A percentile compares a stretch with the other conserved stretches of the same genome.
phyloP scores from a whole-genome alignment of 2,329 filamentous ascomycete genomes.

The Graphium sp. region DNA sequence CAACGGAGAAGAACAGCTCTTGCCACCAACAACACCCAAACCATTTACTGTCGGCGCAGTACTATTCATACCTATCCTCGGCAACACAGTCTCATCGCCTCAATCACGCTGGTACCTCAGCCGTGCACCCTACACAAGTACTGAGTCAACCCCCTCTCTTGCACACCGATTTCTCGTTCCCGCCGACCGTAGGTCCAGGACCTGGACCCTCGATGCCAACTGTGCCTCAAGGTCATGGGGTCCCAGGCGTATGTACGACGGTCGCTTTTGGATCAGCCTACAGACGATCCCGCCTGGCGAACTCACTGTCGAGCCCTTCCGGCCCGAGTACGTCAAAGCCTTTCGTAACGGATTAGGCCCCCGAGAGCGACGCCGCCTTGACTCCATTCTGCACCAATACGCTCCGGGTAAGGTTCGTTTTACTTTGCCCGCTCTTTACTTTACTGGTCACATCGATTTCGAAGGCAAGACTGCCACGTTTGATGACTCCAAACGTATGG shows the following conservation, averaged over 20 bases:
- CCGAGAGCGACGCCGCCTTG: conserved; percentile 16
- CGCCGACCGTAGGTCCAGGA: not conserved
- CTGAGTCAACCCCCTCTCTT: conserved; percentile 15
- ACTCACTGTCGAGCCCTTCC: conserved; percentile 28
- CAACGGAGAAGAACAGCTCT: conserved; percentile 7
- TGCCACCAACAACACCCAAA: conserved; percentile 11
- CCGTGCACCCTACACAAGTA: conserved; percentile 25
- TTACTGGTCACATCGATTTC: conserved; percentile 6
- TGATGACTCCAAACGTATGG: conserved; percentile 9
- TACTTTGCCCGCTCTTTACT: conserved; percentile 37
- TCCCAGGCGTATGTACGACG: conserved; percentile 31
- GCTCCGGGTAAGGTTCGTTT: conserved; percentile 38
- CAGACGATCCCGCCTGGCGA: conserved; percentile 21
- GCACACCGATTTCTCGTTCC: not conserved
- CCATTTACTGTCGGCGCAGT: conserved; percentile 22
- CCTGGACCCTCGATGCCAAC: not conserved
- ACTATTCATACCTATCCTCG: conserved; percentile 21
- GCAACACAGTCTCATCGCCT: conserved; percentile 14
- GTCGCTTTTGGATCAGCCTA: conserved; percentile 43
- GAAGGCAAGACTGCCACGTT: not conserved
- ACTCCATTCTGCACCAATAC: conserved; percentile 24
- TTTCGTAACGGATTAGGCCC: conserved; percentile 27
- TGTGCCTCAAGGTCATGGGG: not conserved
- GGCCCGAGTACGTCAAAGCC: conserved; percentile 21
- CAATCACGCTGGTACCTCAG: conserved; percentile 24